Conservation (phyloP, 768 basidiomycete genomes). For the Boletus vinaceobasis region DNA sequence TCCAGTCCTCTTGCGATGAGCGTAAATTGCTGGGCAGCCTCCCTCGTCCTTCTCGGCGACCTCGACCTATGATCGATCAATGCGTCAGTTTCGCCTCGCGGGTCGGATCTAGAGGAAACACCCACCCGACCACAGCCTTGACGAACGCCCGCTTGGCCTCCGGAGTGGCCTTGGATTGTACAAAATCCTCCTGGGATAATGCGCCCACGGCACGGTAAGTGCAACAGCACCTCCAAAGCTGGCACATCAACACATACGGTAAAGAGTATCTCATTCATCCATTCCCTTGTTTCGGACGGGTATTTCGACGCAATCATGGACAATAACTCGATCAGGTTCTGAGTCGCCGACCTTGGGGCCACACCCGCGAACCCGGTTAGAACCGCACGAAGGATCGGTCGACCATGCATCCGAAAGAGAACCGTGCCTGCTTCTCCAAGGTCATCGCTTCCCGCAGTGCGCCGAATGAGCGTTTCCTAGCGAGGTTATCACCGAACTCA, state of each 20-base stretch:
- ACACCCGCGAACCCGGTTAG: conserved; percentile 79
- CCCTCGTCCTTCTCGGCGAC: conserved; percentile 68
- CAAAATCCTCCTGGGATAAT: conserved; percentile 62
- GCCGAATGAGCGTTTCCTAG: conserved; percentile 62
- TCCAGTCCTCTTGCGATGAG: conserved; percentile 81
- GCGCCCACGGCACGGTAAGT: not conserved
- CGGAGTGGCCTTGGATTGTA: conserved; percentile 63
- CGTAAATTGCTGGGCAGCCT: conserved; percentile 85
- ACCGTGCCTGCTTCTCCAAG: conserved; percentile 53
- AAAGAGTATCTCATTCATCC: conserved; percentile 73
- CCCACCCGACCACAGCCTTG: conserved; percentile 65
- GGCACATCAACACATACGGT: conserved; percentile 40
- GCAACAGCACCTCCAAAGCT: not conserved
- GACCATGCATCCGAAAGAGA: conserved; percentile 55
- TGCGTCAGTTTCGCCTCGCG: not conserved
- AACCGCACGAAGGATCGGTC: conserved; percentile 65
- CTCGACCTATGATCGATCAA: conserved; percentile 48
- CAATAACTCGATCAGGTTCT: conserved; percentile 82
- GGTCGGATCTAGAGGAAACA: conserved; percentile 1
- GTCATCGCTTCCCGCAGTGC: conserved; percentile 61
- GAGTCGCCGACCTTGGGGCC: conserved; percentile 78
- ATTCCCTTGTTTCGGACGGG: conserved; percentile 52
- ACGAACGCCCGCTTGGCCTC: conserved; percentile 80
- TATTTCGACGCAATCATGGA: conserved; percentile 60
- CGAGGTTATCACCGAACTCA: not conserved